phyloP scores from a whole-genome alignment of 2,329 filamentous ascomycete genomes.

The Xylaria sp. region DNA sequence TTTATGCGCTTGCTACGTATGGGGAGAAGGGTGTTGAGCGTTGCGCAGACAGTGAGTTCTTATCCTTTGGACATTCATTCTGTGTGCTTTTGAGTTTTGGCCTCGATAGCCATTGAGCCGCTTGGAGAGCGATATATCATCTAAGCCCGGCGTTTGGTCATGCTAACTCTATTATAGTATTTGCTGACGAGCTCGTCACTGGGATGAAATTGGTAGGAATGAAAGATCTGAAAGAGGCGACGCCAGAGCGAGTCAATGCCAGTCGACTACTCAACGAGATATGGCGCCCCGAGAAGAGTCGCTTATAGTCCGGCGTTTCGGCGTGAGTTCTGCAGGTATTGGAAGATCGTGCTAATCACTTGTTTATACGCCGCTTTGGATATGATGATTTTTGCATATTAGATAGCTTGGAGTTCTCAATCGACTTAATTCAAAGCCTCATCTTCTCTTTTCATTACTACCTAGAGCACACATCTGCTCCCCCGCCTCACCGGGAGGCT shows the following conservation, averaged over 20 bases:
- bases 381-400: background rate
- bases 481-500: slow-evolving; percentile 17
- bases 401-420: background rate
- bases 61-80: too few relatives aligned
- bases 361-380: background rate
- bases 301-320: slow-evolving; percentile 24
- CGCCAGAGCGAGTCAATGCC: slow-evolving; percentile 63
- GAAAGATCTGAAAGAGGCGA: slow-evolving; percentile 58
- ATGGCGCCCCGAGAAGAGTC: slow-evolving; percentile 49
- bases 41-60: slow-evolving; percentile 41
- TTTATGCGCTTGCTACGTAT: slow-evolving; percentile 56
- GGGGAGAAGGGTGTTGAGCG: slow-evolving; percentile 49
- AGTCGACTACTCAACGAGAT: slow-evolving; percentile 48
- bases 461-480: background rate
- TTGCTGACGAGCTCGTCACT: slow-evolving; percentile 57
- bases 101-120: too few relatives aligned
- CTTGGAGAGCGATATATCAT: background rate
- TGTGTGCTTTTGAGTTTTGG: too few relatives aligned
- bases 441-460: slow-evolving; percentile 7
- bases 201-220: slow-evolving; percentile 64
- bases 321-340: background rate
- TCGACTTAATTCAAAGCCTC: background rate
- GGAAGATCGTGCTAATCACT: background rate
- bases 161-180: slow-evolving; percentile 30
- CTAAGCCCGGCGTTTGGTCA: background rate